Percentiles rank a stretch among this genome's conserved stretches.
These are phyloP conservation scores for Solanum dulcamara DNA, from an alignment of 257 asterid genomes.

Conservation along the genomic window DNA sequence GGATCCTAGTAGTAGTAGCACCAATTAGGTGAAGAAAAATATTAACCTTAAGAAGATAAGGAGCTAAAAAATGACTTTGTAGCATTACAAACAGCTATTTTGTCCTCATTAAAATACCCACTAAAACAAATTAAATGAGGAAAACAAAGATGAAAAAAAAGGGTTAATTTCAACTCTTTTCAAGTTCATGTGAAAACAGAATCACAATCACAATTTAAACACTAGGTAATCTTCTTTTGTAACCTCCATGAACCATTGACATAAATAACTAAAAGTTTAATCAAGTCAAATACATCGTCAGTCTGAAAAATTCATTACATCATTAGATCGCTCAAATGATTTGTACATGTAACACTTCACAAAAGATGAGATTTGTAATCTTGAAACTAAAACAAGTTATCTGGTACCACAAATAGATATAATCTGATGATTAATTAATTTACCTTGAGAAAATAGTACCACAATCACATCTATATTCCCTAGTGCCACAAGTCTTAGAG, in stretches of 20 bases:
- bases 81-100: not conserved
- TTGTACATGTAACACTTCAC: not conserved
- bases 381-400: not conserved
- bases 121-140: not conserved
- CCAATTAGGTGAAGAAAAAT: not conserved
- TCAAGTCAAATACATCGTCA: not conserved
- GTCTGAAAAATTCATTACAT: not conserved
- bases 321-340: not conserved
- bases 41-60: not conserved
- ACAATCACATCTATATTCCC: constrained; percentile 88
- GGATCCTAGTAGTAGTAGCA: not conserved
- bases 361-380: not conserved
- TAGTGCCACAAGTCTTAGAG: constrained; percentile 83
- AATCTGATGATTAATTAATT: not conserved
- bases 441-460: constrained; percentile 88
- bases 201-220: not conserved
- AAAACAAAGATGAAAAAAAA: not conserved
- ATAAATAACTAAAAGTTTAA: not conserved
- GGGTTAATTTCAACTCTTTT: not conserved
- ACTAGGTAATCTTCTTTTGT: not conserved
- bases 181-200: constrained; percentile 1
- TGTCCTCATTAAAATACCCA: not conserved
- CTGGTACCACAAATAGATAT: not conserved
- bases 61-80: not conserved
- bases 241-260: not conserved